Conservation (phyloP, 768 basidiomycete species). For the Mycena rosella region DNA sequence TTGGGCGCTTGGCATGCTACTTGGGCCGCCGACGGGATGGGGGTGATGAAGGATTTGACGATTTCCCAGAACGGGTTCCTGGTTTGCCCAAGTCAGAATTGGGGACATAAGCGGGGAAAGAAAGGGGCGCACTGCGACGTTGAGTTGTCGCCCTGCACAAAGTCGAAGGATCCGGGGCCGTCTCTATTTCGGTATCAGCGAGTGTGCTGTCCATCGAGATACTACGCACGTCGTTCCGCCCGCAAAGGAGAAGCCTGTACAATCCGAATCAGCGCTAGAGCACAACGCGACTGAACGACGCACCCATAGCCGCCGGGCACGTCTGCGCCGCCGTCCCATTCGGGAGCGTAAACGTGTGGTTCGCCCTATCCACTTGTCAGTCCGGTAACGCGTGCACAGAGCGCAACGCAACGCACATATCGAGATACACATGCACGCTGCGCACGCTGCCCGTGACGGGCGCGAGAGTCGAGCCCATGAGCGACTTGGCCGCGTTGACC, state of each 20-base stretch:
- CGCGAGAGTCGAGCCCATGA: constrained; percentile 61
- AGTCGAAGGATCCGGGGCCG: constrained; percentile 85
- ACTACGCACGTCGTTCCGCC: constrained; percentile 80
- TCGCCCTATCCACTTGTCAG: constrained; percentile 58
- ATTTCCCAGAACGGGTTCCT: constrained; percentile 67
- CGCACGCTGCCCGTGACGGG: constrained; percentile 71
- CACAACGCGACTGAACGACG: constrained; percentile 35
- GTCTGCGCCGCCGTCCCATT: constrained; percentile 78
- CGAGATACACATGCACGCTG: not conserved
- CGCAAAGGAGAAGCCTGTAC: constrained; percentile 77
- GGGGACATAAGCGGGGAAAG: not conserved
- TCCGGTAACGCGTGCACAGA: not conserved
- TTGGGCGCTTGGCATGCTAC: constrained; percentile 81
- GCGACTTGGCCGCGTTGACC: constrained; percentile 72
- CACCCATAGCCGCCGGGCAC: constrained; percentile 85
- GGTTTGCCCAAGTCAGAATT: not conserved
- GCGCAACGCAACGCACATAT: not conserved
- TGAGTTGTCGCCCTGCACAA: constrained; percentile 80
- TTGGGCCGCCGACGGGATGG: constrained; percentile 71
- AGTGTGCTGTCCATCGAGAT: not conserved
- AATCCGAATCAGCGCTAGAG: constrained; percentile 5
- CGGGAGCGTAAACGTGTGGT: constrained; percentile 70
- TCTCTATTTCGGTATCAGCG: constrained; percentile 57
- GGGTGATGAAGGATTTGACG: constrained; percentile 74
- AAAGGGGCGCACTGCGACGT: constrained; percentile 52